Evolutionary conservation across 2,329 filamentous ascomycete species (phyloP).

Genomic region (Metarhizium robertsii): DNA sequence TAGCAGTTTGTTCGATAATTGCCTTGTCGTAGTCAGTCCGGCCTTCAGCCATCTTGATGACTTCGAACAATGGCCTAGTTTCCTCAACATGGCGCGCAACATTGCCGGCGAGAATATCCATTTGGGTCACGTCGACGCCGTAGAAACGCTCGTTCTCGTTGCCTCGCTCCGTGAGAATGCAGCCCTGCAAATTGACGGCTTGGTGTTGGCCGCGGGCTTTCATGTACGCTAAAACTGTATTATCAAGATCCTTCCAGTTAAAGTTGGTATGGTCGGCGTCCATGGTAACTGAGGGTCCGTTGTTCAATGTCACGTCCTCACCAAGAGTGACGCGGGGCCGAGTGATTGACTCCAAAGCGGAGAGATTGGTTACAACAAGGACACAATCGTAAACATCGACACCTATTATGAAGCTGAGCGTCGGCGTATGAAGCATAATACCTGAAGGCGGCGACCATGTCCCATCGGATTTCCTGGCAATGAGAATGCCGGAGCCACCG

Average conservation of each 20-base stretch:
- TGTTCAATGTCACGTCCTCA: slow-evolving; percentile 66
- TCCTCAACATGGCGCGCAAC: slow-evolving; percentile 45
- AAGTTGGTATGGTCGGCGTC: slow-evolving; percentile 43
- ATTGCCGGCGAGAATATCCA: slow-evolving; percentile 49
- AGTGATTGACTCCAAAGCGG: slow-evolving; percentile 77
- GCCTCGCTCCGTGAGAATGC: slow-evolving; percentile 44
- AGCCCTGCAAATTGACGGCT: slow-evolving; percentile 45
- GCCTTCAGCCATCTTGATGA: slow-evolving; percentile 81
- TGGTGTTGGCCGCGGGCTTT: slow-evolving; percentile 49
- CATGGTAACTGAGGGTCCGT: slow-evolving; percentile 59
- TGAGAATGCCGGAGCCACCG: slow-evolving; percentile 78
- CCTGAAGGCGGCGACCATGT: slow-evolving; percentile 88
- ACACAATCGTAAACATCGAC: slow-evolving; percentile 96
- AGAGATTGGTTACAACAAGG: slow-evolving; percentile 79
- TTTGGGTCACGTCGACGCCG: slow-evolving; percentile 36
- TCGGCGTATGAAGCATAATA: slow-evolving; percentile 82
- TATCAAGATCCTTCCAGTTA: slow-evolving; percentile 41
- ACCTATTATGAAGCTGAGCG: slow-evolving; percentile 80
- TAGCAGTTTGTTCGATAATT: slow-evolving; percentile 54
- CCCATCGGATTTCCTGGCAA: slow-evolving; percentile 76
- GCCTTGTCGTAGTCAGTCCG: slow-evolving; percentile 63
- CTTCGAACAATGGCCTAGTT: slow-evolving; percentile 59
- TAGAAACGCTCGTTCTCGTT: slow-evolving; percentile 56
- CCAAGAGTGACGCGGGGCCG: slow-evolving; percentile 71
- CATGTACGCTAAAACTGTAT: slow-evolving; percentile 49